These are phyloP conservation scores for Aspergillus fumigatiaffinis DNA, from an alignment of 2,329 filamentous ascomycete genomes.

Conservation along the genomic window DNA sequence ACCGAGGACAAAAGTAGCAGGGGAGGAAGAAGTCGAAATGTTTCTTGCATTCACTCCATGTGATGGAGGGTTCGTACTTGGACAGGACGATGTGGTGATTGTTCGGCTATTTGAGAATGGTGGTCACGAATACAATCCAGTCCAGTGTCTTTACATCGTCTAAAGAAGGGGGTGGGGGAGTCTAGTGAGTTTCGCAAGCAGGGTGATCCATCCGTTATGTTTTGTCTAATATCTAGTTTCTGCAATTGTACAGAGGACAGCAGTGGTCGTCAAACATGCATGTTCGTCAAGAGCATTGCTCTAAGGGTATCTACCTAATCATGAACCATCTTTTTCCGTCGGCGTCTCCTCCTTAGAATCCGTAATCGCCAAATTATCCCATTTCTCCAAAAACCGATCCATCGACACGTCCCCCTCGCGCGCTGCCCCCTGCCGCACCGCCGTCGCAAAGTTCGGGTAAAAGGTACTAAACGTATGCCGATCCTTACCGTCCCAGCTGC, in stretches of 20 bases:
- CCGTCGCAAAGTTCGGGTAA: slow-evolving; percentile 13
- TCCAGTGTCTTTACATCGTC: too few species aligned
- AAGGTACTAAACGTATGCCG: slow-evolving; percentile 20
- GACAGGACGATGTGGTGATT: neutral
- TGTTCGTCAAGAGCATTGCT: neutral
- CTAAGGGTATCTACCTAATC: neutral
- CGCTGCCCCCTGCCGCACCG: neutral
- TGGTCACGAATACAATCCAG: neutral
- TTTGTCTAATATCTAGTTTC: too few species aligned
- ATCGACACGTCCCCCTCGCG: neutral
- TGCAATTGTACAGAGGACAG: too few species aligned
- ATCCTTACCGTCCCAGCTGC: slow-evolving; percentile 15
- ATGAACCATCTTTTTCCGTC: neutral
- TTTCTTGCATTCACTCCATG: neutral
- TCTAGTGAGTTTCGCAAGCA: too few species aligned
- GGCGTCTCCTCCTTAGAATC: neutral
- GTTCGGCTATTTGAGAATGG: neutral
- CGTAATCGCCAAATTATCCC: neutral
- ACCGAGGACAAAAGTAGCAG: too few species aligned
- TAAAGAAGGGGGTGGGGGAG: too few species aligned
- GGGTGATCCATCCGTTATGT: too few species aligned
- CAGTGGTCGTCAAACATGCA: too few species aligned
- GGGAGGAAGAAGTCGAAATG: neutral
- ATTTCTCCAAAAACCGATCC: neutral
- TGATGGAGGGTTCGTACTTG: slow-evolving; percentile 2